These are phyloP conservation scores for Termitomyces titanicus DNA, from an alignment of 768 basidiomycete species.

Conservation along the genomic window DNA sequence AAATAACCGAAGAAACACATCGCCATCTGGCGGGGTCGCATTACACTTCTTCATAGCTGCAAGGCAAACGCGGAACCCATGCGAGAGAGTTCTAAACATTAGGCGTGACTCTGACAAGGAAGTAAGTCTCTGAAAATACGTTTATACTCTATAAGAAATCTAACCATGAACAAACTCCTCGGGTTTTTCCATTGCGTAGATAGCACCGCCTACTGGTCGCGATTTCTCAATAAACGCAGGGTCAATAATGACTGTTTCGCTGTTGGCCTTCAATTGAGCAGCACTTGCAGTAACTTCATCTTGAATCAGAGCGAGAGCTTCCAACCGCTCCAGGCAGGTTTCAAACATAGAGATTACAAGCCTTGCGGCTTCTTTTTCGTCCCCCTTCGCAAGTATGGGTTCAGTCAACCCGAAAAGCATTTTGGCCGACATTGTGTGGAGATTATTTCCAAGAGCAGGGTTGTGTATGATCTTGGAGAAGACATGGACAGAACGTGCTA, in stretches of 20 bases:
- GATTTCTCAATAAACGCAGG: constrained; percentile 76
- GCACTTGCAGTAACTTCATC: constrained; percentile 47
- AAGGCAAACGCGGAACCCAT: constrained; percentile 82
- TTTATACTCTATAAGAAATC: constrained; percentile 16
- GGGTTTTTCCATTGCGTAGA: constrained; percentile 76
- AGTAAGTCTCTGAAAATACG: constrained; percentile 8
- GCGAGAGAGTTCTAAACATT: constrained; percentile 84
- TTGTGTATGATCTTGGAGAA: constrained; percentile 91
- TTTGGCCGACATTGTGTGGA: constrained; percentile 90
- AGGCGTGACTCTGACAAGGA: constrained; percentile 67
- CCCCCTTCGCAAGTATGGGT: constrained; percentile 72
- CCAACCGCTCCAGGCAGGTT: constrained; percentile 80
- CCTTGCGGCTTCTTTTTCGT: constrained; percentile 59
- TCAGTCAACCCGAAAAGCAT: constrained; percentile 90
- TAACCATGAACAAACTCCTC: constrained; percentile 80
- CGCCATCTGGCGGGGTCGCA: constrained; percentile 76
- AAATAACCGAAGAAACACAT: constrained; percentile 85
- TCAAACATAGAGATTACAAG: constrained; percentile 78
- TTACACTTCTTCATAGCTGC: constrained; percentile 76
- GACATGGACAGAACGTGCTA: constrained; percentile 74
- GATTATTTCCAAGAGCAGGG: constrained; percentile 68
- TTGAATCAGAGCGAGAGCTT: constrained; percentile 68
- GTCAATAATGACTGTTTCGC: constrained; percentile 41
- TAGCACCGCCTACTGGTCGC: constrained; percentile 75
- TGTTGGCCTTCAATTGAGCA: constrained; percentile 46